Evolutionary conservation across 441 rosid genomes (phyloP).

Genomic region (Erysimum cheiri): DNA sequence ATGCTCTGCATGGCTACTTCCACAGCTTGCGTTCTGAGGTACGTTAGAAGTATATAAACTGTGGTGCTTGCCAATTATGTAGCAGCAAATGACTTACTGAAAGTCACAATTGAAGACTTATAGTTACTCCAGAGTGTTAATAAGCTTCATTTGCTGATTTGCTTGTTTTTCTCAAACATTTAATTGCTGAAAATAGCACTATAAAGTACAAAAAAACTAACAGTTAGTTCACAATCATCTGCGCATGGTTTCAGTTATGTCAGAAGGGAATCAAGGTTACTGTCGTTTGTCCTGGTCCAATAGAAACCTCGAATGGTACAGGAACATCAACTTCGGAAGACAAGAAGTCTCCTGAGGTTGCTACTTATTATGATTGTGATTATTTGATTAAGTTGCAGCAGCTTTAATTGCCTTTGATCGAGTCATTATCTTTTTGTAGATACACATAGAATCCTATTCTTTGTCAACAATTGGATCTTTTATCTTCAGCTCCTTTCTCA

Average conservation of each 20-base stretch:
- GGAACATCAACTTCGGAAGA: slow-evolving; percentile 59
- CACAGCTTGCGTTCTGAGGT: slow-evolving; percentile 96
- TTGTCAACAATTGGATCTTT: not conserved
- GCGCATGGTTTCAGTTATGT: slow-evolving; percentile 56
- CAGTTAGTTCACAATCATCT: slow-evolving; percentile 20
- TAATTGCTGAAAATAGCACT: not conserved
- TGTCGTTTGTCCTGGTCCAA: slow-evolving; percentile 94
- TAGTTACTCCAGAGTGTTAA: slow-evolving; percentile 3
- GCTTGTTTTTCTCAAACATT: not conserved
- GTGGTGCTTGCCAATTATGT: not conserved
- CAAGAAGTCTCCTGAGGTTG: slow-evolving; percentile 63
- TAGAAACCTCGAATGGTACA: slow-evolving; percentile 69
- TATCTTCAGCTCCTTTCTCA: slow-evolving; percentile 3
- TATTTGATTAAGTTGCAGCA: not conserved
- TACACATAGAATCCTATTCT: not conserved
- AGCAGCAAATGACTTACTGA: slow-evolving; percentile 4
- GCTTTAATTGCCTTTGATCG: not conserved
- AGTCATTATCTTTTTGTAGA: not conserved
- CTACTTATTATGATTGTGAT: slow-evolving; percentile 21
- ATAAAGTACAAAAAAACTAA: not conserved
- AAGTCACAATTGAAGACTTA: not conserved
- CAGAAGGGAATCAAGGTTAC: slow-evolving; percentile 90
- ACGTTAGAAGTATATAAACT: slow-evolving; percentile 24
- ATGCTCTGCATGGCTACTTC: slow-evolving; percentile 88
- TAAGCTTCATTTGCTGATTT: not conserved